Evolutionary conservation across 345 rosid species (phyloP), one percentile per base, ranked within the genome.

Genomic region (Ailanthus altissimus): DNA sequence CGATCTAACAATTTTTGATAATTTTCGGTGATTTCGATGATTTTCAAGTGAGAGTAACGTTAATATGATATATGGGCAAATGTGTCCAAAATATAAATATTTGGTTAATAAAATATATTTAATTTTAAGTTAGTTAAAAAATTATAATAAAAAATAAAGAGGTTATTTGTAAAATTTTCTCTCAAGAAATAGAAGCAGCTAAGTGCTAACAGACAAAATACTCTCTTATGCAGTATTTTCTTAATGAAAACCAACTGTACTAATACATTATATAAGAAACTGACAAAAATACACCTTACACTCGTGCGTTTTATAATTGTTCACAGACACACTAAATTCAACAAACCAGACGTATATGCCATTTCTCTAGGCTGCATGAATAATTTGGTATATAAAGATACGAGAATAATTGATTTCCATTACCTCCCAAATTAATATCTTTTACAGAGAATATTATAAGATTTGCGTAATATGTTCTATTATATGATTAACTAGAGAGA

Each of bases 251-350:
- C 72, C 6, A 3, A 68, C 21, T 14, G 10, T 26, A 8, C 23
- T 26, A 45, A 47, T 67, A 9, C n/a, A 28, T 3, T 32, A 20
- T 32, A 14, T 6, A 60, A 25, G 72, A 68, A 68, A 2, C 20
- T 15, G 15, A 64, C 38, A 64, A 20, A 40, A 46, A 64, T 20
- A 40, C 68, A 20, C 6, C 21, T 64, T 2, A 4, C 38, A 64
- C 47, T 21, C 58, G 5, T 21, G 6, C n/a, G 58, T 25, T 47
- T 15, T 47, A 47, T 68, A 15, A 67, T 42, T 53, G 20, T 58
- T 40, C 36, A 71, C 20, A 67, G 53, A 62, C 54, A 51, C 58
- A 21, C 57, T 70, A 70, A 20, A 61, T 61, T 61, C 65, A 54
- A 14, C 47, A n/a, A 2, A 13, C 0, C 46, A n/a, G 5, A 54